phyloP scores from a whole-genome alignment of 2,329 filamentous ascomycete genomes.

The Celoporthe dispersa region DNA sequence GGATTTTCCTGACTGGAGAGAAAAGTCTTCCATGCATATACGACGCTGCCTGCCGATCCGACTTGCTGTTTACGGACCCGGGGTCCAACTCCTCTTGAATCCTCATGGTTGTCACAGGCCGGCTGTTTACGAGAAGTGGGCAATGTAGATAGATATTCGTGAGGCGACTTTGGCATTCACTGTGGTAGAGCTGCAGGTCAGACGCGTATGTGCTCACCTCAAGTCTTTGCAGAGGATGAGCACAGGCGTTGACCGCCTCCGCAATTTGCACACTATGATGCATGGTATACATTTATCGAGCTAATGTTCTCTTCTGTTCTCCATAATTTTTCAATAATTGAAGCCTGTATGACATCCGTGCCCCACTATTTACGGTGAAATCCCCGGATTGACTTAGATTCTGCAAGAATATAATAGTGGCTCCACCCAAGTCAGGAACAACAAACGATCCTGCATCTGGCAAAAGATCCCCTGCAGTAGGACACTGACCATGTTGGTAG shows the following conservation, averaged over 20 bases:
- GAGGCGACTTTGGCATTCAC: neutral
- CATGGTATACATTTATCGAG: neutral
- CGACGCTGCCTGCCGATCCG: neutral
- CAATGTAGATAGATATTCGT: neutral
- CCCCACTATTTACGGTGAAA: neutral
- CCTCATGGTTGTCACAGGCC: neutral
- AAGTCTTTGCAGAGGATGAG: neutral
- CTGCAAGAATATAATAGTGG: slow-evolving; percentile 1
- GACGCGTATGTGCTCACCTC: neutral
- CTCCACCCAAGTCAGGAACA: neutral
- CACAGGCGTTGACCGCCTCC: neutral
- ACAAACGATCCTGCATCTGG: neutral
- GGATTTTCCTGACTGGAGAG: neutral
- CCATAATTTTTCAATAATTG: neutral
- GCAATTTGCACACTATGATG: neutral
- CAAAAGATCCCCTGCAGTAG: neutral
- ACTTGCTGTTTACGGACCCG: neutral
- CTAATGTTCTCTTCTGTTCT: neutral
- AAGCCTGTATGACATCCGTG: neutral
- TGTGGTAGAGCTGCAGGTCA: neutral
- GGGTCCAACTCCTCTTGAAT: neutral
- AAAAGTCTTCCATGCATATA: neutral
- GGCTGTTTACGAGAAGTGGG: neutral
- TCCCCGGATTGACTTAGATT: neutral
- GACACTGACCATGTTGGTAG: neutral